phyloP scores from a whole-genome alignment of 2,329 filamentous ascomycete genomes.

The Fusarium odoratissimum region DNA sequence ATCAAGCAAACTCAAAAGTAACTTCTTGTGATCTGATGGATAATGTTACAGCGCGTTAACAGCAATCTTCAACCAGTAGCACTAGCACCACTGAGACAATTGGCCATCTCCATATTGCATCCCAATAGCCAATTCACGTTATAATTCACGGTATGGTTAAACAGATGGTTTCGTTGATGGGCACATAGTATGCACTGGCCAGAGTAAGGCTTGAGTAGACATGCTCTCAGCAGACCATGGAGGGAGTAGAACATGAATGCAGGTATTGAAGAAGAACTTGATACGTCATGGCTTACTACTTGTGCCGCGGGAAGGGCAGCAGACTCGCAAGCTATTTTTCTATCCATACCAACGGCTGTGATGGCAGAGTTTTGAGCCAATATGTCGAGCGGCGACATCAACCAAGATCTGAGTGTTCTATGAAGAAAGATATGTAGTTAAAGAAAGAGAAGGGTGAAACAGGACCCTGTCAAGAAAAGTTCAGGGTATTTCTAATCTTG shows the following conservation, averaged over 20 bases:
- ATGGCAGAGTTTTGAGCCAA: neutral
- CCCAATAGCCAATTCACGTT: no score
- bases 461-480: no score
- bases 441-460: neutral
- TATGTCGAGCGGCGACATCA: no score
- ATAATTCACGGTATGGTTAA: neutral
- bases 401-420: no score
- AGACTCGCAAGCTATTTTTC: neutral
- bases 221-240: no score
- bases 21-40: rapidly evolving
- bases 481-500: no score
- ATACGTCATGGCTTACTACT: neutral
- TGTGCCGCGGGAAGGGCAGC: neutral
- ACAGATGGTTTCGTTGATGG: neutral
- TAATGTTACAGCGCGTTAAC: neutral
- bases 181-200: neutral
- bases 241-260: neutral
- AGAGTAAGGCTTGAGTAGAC: neutral
- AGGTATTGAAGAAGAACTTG: neutral
- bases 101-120: neutral
- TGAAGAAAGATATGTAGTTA: neutral
- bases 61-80: neutral
- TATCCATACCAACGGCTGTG: neutral
- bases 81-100: neutral
- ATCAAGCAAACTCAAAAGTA: rapidly evolving